A percentile compares a stretch with the other conserved stretches of the same genome.
Conservation (phyloP, 371 early-diverging fungal genomes). For the Mucor circinelloides region DNA sequence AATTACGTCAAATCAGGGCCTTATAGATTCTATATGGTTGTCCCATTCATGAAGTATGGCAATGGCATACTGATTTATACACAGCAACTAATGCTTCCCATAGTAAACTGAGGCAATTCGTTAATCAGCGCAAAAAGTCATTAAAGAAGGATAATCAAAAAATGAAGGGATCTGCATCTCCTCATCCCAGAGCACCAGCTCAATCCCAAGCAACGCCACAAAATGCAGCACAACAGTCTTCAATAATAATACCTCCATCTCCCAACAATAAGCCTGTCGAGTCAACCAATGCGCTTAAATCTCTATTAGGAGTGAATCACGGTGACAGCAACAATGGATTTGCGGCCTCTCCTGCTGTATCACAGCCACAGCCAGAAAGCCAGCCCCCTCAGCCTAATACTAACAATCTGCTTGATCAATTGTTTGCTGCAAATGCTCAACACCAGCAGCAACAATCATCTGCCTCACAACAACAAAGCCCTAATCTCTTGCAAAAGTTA, state of each 20-base stretch:
- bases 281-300: slow-evolving; percentile 28
- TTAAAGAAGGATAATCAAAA: slow-evolving; percentile 23
- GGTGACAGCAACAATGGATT: not conserved
- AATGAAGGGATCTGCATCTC: slow-evolving; percentile 7
- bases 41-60: slow-evolving; percentile 65
- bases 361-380: slow-evolving; percentile 19
- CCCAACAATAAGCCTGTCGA: slow-evolving; percentile 12
- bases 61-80: not conserved
- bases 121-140: slow-evolving; percentile 33
- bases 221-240: not conserved
- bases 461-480: slow-evolving; percentile 1
- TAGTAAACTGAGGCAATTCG: slow-evolving; percentile 35
- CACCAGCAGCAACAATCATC: slow-evolving; percentile 4
- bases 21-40: slow-evolving; percentile 66
- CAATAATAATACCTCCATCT: not conserved
- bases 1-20: slow-evolving; percentile 33
- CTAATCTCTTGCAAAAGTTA: slow-evolving; percentile 2
- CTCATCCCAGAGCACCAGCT: not conserved
- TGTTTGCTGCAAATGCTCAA: slow-evolving; percentile 18
- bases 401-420: slow-evolving; percentile 10
- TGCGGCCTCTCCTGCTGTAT: slow-evolving; percentile 18
- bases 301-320: slow-evolving; percentile 26
- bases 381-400: slow-evolving; percentile 18
- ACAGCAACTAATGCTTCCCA: not conserved
- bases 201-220: not conserved